Conservation (phyloP, 2,329 filamentous ascomycete genomes). For the Aspergillus unguis region DNA sequence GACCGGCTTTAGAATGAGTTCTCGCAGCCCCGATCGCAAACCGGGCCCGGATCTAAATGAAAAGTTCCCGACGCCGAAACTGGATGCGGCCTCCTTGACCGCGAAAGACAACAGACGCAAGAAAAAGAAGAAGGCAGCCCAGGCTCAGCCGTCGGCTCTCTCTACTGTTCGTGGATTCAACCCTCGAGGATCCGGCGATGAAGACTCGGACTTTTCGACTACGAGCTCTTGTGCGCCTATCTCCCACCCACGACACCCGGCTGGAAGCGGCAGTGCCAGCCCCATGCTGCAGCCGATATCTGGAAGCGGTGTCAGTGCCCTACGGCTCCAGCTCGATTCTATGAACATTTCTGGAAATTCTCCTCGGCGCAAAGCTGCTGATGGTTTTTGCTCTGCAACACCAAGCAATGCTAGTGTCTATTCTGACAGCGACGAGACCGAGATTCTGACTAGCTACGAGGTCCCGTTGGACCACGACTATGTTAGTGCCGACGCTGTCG, state of each 20-base stretch:
- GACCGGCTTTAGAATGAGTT: slow-evolving; percentile 28
- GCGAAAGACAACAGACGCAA: slow-evolving; percentile 29
- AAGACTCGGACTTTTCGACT: slow-evolving; percentile 46
- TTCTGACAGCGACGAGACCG: slow-evolving; percentile 63
- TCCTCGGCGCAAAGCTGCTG: slow-evolving; percentile 42
- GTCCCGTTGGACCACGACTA: slow-evolving; percentile 82
- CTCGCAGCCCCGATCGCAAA: slow-evolving; percentile 24
- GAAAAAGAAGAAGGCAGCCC: slow-evolving; percentile 41
- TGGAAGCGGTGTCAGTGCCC: slow-evolving; percentile 70
- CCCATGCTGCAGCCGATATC: slow-evolving; percentile 51
- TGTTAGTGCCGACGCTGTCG: slow-evolving; percentile 58
- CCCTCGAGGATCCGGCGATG: slow-evolving; percentile 43
- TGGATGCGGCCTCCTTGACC: slow-evolving; percentile 25
- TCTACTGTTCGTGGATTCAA: slow-evolving; percentile 46
- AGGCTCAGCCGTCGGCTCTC: slow-evolving; percentile 30
- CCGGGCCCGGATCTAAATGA: slow-evolving; percentile 17
- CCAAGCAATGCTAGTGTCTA: slow-evolving; percentile 59
- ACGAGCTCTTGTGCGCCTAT: slow-evolving; percentile 35
- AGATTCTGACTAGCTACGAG: slow-evolving; percentile 77
- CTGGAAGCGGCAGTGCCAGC: slow-evolving; percentile 37
- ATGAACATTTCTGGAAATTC: slow-evolving; percentile 64
- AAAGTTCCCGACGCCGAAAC: slow-evolving; percentile 27
- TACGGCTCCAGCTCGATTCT: slow-evolving; percentile 77
- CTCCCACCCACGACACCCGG: slow-evolving; percentile 26
- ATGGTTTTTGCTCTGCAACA: slow-evolving; percentile 46